Evolutionary conservation across 176 grass and related monocot species (phyloP), one percentile per base, ranked within the genome.

Genomic region (Elaeis guineensis): DNA sequence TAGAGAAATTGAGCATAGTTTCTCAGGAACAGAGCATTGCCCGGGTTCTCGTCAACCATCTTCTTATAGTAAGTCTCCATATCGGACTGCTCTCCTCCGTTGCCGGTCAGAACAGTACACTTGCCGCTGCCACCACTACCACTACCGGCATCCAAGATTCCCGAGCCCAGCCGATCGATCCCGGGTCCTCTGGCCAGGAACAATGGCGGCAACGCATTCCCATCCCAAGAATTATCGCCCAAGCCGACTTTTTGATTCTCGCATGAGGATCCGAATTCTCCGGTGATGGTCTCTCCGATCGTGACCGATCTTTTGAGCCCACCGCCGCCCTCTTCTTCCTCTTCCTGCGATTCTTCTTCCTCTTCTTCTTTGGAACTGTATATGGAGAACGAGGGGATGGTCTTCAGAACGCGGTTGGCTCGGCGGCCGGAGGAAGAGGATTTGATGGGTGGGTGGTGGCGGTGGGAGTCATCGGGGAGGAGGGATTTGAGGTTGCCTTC

Each of bases 21-120:
- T 50, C 81, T 74, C 61, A 97, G 9, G 75, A 92, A 78, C 65
- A 97, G 79, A n/a, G 83, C 80, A 71, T 92, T 79, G 51, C 72
- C 78, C 1, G 93, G 87, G 58, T 97, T 76, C 18, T 91, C 80
- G 19, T 92, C 87, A 57, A 91, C 83, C 87, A 97, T 87, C 69
- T 51, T 85, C 75, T 85, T 97, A 72, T 97, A 85, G 67, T 83
- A 75, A 24, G 50, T 65, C 81, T 97, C 92, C 16, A 82, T 75
- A 54, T 79, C 81, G 3, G 93, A 97, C 0, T 30, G 50, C 25
- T 88, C 80, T 7, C 78, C 83, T 16, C 87, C 78, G 32, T 71
- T 61, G 12, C 74, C 93, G 1, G 73, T 78, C 9, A 69, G 16
- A 16, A 81, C 69, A 19, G 26, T 16, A 64, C 65, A 70, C 26